A percentile compares a stretch with the other conserved stretches of the same genome.
Evolutionary conservation across 257 asterid species (phyloP).

Genomic region (Verbena officinalis): DNA sequence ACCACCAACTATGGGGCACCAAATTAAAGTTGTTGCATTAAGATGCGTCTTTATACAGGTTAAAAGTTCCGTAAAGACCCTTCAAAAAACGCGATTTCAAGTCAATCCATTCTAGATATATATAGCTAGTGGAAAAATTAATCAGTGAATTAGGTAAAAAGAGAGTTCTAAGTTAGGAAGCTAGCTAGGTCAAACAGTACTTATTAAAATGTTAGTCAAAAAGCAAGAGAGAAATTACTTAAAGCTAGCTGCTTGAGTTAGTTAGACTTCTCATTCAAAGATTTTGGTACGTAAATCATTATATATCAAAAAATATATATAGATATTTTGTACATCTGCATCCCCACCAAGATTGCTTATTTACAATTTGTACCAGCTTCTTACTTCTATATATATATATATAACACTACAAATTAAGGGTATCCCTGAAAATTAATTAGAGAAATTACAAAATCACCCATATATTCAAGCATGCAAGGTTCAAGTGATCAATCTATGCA

Average conservation of each 20-base stretch:
- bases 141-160: conserved; percentile 35
- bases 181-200: no score
- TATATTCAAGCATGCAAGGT: no score
- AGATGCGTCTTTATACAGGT: conserved; percentile 2
- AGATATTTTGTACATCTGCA: no score
- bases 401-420: no score
- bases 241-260: conserved; percentile 20
- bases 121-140: conserved; percentile 19
- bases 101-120: conserved; percentile 20
- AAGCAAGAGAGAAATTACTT: conserved; percentile 7
- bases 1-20: background rate
- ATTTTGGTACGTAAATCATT: no score
- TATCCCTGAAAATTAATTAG: no score
- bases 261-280: conserved; percentile 19
- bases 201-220: conserved; percentile 27
- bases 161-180: conserved; percentile 25
- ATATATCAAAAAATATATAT: no score
- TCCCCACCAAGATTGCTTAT: no score
- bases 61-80: background rate
- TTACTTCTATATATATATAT: no score
- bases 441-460: no score
- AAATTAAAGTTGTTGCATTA: background rate
- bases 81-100: background rate
- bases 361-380: no score
- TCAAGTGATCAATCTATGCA: no score